A percentile compares a stretch with the other conserved stretches of the same genome.
Evolutionary conservation across 805 yeast species (phyloP).

Genomic region (Naumovozyma baii): DNA sequence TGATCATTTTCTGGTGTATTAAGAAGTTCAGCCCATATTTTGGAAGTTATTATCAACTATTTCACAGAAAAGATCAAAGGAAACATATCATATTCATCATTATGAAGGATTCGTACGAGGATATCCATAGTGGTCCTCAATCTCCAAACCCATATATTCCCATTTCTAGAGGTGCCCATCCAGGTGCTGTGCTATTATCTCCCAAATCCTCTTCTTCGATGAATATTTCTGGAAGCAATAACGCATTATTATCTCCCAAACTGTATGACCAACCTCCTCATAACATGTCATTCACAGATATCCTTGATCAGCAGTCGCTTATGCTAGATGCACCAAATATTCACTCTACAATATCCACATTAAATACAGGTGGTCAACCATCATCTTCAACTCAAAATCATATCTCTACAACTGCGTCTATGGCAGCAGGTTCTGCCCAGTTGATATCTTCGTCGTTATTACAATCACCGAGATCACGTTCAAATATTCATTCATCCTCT

Average conservation of each 20-base stretch:
- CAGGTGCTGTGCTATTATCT: slow-evolving; percentile 34
- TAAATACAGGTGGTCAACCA: slow-evolving; percentile 3
- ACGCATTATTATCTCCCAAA: background rate
- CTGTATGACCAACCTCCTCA: background rate
- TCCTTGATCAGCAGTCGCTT: slow-evolving; percentile 18
- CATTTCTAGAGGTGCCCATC: slow-evolving; percentile 29
- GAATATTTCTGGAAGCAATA: slow-evolving; percentile 2
- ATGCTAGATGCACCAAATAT: slow-evolving; percentile 10
- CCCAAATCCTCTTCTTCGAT: slow-evolving; percentile 19
- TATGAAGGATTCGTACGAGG: background rate
- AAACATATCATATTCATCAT: no score
- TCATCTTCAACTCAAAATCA: slow-evolving; percentile 4
- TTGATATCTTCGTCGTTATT: slow-evolving; percentile 14
- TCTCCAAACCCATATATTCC: slow-evolving; percentile 4
- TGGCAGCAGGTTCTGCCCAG: slow-evolving; percentile 26
- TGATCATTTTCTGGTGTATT: no score
- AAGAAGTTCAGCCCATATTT: no score
- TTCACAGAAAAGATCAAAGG: no score
- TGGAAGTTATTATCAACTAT: no score
- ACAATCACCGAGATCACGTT: slow-evolving; percentile 10
- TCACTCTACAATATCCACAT: background rate
- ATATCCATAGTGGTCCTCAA: slow-evolving; percentile 1
- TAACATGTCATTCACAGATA: slow-evolving; percentile 15
- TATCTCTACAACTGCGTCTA: slow-evolving; percentile 1
- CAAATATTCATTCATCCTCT: background rate